These are phyloP conservation scores for Populus tremula DNA, from an alignment of 345 rosid genomes.

Conservation along the genomic window DNA sequence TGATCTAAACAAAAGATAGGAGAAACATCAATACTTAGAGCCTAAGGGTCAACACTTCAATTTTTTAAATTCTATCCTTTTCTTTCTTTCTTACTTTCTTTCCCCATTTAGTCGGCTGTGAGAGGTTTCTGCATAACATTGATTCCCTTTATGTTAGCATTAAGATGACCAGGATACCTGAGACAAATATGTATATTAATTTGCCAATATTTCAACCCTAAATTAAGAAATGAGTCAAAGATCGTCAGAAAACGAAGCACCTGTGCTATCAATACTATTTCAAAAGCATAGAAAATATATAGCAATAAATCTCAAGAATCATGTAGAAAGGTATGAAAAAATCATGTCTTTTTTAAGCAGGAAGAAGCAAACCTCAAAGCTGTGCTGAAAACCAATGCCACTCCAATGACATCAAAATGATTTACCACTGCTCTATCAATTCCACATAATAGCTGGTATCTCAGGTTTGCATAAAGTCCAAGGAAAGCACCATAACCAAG, in stretches of 20 bases:
- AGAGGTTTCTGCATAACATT: background rate
- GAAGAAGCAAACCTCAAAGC: slow-evolving; percentile 61
- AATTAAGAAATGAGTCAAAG: too few species aligned
- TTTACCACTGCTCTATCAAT: slow-evolving; percentile 62
- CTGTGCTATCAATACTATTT: background rate
- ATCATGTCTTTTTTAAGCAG: background rate
- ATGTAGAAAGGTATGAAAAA: background rate
- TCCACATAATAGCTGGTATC: slow-evolving; percentile 81
- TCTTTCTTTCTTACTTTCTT: background rate
- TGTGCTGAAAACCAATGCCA: slow-evolving; percentile 77
- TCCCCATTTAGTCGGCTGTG: background rate
- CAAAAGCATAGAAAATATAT: background rate
- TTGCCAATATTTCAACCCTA: background rate
- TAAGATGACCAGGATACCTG: background rate
- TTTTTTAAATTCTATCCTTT: background rate
- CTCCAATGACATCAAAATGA: slow-evolving; percentile 96
- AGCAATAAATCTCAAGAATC: background rate
- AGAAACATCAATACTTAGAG: background rate
- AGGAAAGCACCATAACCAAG: slow-evolving; percentile 91
- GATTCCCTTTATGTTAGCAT: background rate
- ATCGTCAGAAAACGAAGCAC: background rate
- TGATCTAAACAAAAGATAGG: too few species aligned
- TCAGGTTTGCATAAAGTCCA: slow-evolving; percentile 76
- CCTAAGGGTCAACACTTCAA: background rate
- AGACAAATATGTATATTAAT: background rate